A percentile compares a stretch with the other conserved stretches of the same genome.
phyloP scores from a whole-genome alignment of 805 yeast species.

The Blastobotrys mokoenaii region DNA sequence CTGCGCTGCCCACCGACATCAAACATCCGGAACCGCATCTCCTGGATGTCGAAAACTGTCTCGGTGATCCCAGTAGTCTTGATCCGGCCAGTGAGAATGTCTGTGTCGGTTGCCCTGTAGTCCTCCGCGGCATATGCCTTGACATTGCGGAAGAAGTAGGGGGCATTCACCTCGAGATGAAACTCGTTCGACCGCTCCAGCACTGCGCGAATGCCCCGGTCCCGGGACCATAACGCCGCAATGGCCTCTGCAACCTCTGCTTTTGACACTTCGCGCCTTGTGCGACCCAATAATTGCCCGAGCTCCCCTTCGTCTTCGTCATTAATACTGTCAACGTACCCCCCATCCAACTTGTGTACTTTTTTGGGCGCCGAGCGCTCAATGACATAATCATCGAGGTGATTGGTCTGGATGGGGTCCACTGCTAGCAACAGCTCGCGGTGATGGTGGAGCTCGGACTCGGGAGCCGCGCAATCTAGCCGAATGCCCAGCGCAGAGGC shows the following conservation, averaged over 20 bases:
- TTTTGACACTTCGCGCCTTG: background rate
- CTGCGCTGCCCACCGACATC: slow-evolving; percentile 97
- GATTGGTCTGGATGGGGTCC: slow-evolving; percentile 7
- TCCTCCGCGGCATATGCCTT: slow-evolving; percentile 50
- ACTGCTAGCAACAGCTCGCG: slow-evolving; percentile 15
- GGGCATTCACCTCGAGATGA: slow-evolving; percentile 77
- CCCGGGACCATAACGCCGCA: slow-evolving; percentile 56
- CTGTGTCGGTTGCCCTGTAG: slow-evolving; percentile 70
- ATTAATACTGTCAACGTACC: background rate
- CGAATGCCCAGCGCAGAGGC: slow-evolving; percentile 58
- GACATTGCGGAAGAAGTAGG: slow-evolving; percentile 73
- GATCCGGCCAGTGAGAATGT: slow-evolving; percentile 82
- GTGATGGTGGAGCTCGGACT: slow-evolving; percentile 31
- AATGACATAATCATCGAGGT: slow-evolving; percentile 4
- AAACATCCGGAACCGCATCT: slow-evolving; percentile 61
- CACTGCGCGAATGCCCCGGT: slow-evolving; percentile 49
- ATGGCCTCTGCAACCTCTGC: slow-evolving; percentile 62
- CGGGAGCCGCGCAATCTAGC: slow-evolving; percentile 56
- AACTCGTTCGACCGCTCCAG: slow-evolving; percentile 52
- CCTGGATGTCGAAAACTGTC: slow-evolving; percentile 59
- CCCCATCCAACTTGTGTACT: too few species aligned
- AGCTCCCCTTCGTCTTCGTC: background rate
- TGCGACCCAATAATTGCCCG: background rate
- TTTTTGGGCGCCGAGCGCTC: background rate
- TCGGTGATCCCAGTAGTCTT: slow-evolving; percentile 95